Evolutionary conservation across 2,329 filamentous ascomycete species (phyloP).

Genomic region (Trichoderma atroviride): DNA sequence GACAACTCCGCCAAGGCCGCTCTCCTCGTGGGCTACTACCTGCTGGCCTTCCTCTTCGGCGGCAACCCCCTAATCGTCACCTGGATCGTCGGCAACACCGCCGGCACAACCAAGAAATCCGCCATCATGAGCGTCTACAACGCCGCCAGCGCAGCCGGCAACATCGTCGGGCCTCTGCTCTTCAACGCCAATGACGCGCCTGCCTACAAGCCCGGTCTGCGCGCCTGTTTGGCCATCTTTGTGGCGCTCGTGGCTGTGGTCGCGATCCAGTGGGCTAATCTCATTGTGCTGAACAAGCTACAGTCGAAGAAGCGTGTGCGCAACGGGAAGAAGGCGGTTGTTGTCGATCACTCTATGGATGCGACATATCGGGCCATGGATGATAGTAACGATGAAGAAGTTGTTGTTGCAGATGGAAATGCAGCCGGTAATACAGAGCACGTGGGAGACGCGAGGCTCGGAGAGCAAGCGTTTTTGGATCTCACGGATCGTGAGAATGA

Average conservation of each 20-base stretch:
- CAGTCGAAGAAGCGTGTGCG: constrained; percentile 57
- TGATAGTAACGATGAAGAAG: constrained; percentile 10
- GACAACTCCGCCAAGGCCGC: constrained; percentile 39
- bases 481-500: constrained; percentile 68
- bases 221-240: constrained; percentile 57
- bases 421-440: not conserved
- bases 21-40: constrained; percentile 64
- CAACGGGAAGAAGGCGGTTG: constrained; percentile 62
- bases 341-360: constrained; percentile 65
- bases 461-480: constrained; percentile 59
- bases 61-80: constrained; percentile 67
- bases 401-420: constrained; percentile 9
- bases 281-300: constrained; percentile 58
- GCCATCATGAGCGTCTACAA: constrained; percentile 66
- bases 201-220: constrained; percentile 59
- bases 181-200: constrained; percentile 62
- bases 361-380: constrained; percentile 44
- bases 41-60: constrained; percentile 67
- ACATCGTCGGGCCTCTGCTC: constrained; percentile 67
- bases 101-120: constrained; percentile 68
- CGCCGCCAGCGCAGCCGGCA: constrained; percentile 62
- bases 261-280: constrained; percentile 55
- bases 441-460: constrained; percentile 36
- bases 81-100: constrained; percentile 72
- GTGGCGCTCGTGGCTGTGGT: constrained; percentile 56